Conservation (phyloP, 768 basidiomycete genomes). For the Pilatotrama ljubarskyi region DNA sequence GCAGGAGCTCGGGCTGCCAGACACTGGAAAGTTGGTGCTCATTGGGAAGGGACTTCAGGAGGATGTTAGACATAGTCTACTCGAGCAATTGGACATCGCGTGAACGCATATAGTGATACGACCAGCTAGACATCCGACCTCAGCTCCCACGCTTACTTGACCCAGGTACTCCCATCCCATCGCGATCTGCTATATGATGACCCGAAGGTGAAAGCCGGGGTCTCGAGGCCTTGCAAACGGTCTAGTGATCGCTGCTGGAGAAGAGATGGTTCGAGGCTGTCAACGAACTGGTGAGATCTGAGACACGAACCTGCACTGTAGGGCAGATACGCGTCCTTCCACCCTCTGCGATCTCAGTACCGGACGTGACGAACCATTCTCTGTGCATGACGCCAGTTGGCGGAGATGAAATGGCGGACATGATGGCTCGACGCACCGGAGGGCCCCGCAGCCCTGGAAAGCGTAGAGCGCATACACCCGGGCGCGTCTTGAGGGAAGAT, state of each 20-base stretch:
- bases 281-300: too few species aligned
- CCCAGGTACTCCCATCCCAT: too few species aligned
- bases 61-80: conserved; percentile 54
- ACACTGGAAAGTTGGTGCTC: conserved; percentile 78
- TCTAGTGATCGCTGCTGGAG: too few species aligned
- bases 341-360: not conserved
- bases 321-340: not conserved
- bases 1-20: conserved; percentile 50
- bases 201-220: too few species aligned
- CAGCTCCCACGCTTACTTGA: too few species aligned
- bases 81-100: conserved; percentile 8
- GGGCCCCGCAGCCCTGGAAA: not conserved
- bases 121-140: not conserved
- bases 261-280: too few species aligned
- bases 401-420: not conserved
- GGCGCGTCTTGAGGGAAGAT: not conserved
- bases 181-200: too few species aligned
- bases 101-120: not conserved
- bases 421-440: not conserved
- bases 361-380: not conserved
- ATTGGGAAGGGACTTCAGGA: conserved; percentile 80
- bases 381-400: too few species aligned
- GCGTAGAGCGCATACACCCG: not conserved
- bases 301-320: not conserved
- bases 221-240: too few species aligned